Base-by-base conservation (phyloP, 2,329 filamentous ascomycete species). In the Botrytis aclada region DNA sequence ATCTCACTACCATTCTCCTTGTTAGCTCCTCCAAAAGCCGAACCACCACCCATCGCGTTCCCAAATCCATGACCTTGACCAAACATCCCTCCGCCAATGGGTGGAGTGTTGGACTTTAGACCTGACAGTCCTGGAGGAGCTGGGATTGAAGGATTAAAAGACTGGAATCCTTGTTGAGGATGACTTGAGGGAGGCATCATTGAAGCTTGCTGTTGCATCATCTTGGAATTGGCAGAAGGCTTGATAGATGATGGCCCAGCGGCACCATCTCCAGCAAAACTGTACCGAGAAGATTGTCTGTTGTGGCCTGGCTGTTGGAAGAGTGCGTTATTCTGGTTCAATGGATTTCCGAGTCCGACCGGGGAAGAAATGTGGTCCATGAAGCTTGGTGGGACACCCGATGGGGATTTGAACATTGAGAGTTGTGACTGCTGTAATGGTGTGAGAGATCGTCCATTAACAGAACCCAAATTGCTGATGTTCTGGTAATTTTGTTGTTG, bases 51-150 rank as follows among this genome's bases (percentile, higher is more conserved):
- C 75, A 85, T 83, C n/a, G 88, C 85, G 75, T 88, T 91, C 62
- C 93, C 93, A 81, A 97, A 98, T 16, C 89, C 89, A 81, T 96
- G 93, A 65, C 92, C 92, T 82, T 98, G 94, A 43, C 93, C 93
- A 82, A 98, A 98, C 88, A 98, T 96, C 76, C 90, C 89, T 71
- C 89, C 90, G 69, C 90, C 89, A 76, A 93, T 94, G 25, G 96
- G 95, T 73, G 96, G 95, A 29, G 95, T 98, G 60, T 94, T 94
- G 34, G 95, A 97, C 84, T 99, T 99, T 41, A 99, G 86, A 16
- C 96, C 96, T 0, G 96, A 97, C 12, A 69, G 39, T 56, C 65
- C 65, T 74, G 96, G 96, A 41, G 97, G 96, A 5, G 95, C 95
- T 79, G 97, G 94, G 79, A 98, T 94, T 16, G 93, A 93, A 71